phyloP scores from a whole-genome alignment of 495 filamentous ascomycete genomes.

The Hyaloscypha variabilis region DNA sequence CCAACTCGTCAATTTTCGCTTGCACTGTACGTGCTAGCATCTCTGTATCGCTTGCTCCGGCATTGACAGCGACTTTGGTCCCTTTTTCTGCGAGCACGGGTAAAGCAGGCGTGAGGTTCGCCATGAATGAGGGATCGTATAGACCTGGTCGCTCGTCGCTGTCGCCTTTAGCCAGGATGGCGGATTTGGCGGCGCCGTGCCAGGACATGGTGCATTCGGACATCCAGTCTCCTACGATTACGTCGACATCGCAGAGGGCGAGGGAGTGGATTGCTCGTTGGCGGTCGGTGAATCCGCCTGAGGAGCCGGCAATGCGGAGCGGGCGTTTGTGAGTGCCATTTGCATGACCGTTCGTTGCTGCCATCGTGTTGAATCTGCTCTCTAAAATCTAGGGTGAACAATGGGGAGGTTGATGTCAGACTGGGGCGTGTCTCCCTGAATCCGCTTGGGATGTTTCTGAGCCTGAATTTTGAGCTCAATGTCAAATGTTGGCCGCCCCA shows the following conservation, averaged over 20 bases:
- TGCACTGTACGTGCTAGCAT: slow-evolving; percentile 44
- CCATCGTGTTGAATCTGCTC: background rate
- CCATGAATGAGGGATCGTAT: slow-evolving; percentile 56
- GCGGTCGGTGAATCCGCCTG: slow-evolving; percentile 38
- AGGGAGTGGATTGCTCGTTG: slow-evolving; percentile 32
- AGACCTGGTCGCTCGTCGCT: slow-evolving; percentile 41
- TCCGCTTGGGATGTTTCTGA: background rate
- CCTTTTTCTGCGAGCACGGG: slow-evolving; percentile 48
- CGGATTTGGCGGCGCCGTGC: slow-evolving; percentile 44
- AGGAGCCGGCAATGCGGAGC: slow-evolving; percentile 36
- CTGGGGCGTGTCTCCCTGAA: background rate
- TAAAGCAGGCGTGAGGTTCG: slow-evolving; percentile 55
- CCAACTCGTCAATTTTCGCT: too few relatives aligned
- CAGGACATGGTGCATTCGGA: slow-evolving; percentile 59
- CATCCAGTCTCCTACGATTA: slow-evolving; percentile 64
- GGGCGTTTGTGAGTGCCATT: slow-evolving; percentile 9
- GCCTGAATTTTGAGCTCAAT: too few relatives aligned
- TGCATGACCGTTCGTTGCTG: background rate
- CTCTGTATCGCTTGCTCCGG: slow-evolving; percentile 54
- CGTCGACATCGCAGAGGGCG: slow-evolving; percentile 47
- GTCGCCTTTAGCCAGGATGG: slow-evolving; percentile 31
- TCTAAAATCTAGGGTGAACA: background rate
- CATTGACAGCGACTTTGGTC: slow-evolving; percentile 61
- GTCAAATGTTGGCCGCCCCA: too few relatives aligned
- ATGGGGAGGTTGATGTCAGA: background rate